A percentile compares a stretch with the other conserved stretches of the same genome.
These are phyloP conservation scores for Citrullus mucosospermus DNA, from an alignment of 306 rosid genomes.

Conservation along the genomic window DNA sequence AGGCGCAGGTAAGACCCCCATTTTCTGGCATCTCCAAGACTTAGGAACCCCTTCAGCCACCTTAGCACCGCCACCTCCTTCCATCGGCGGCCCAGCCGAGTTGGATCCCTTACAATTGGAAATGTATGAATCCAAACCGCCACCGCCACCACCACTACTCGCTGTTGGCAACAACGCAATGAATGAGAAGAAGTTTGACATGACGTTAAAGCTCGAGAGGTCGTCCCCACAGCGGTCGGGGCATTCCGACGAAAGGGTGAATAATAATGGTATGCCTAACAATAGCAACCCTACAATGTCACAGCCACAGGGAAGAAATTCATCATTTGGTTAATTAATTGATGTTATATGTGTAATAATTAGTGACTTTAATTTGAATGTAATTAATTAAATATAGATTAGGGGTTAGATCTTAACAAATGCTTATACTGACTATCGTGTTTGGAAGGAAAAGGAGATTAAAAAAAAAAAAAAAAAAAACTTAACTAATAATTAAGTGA, in stretches of 20 bases:
- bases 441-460: background rate
- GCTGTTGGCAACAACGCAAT: background rate
- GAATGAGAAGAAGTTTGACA: background rate
- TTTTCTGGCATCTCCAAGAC: conserved; percentile 87
- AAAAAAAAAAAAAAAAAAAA: background rate
- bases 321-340: conserved; percentile 1
- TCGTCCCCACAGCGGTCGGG: background rate
- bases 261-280: background rate
- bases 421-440: background rate
- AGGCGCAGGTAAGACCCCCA: conserved; percentile 64
- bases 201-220: background rate
- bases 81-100: background rate
- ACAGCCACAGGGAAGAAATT: conserved; percentile 6
- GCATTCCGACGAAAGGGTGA: background rate
- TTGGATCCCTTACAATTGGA: background rate
- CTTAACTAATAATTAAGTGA: background rate
- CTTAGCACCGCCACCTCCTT: background rate
- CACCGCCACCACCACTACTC: background rate
- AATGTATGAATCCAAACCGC: conserved; percentile 4
- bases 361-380: background rate
- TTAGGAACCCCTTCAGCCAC: conserved; percentile 30
- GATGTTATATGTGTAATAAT: background rate
- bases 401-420: background rate
- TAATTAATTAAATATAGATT: background rate
- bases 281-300: background rate